Evolutionary conservation across 2,329 filamentous ascomycete species (phyloP).

Genomic region (Capronia americana): DNA sequence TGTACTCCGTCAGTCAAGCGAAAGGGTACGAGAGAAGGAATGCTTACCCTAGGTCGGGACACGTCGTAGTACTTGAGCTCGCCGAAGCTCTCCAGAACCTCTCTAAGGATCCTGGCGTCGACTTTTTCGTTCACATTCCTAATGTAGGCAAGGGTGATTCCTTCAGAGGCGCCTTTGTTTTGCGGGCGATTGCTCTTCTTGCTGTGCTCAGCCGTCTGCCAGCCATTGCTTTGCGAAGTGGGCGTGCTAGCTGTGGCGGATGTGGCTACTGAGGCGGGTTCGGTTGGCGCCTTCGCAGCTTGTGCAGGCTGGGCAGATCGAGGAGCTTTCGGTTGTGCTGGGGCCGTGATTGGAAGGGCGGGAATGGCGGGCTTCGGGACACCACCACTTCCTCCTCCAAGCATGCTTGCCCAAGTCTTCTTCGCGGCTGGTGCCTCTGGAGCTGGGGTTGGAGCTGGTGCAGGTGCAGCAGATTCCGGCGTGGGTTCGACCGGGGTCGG

Average conservation of each 20-base stretch:
- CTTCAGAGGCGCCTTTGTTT: conserved; percentile 68
- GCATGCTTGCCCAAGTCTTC: conserved; percentile 70
- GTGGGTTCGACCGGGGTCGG: conserved; percentile 58
- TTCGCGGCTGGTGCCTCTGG: conserved; percentile 58
- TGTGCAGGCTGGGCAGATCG: conserved; percentile 45
- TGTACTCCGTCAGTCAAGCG: conserved; percentile 49
- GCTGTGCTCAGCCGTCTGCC: conserved; percentile 87
- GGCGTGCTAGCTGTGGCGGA: conserved; percentile 47
- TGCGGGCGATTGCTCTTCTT: conserved; percentile 80
- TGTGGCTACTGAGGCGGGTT: conserved; percentile 44
- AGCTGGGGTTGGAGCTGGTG: conserved; percentile 44
- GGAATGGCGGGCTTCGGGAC: conserved; percentile 50
- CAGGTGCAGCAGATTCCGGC: conserved; percentile 49
- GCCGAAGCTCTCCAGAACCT: conserved; percentile 72
- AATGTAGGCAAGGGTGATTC: conserved; percentile 84
- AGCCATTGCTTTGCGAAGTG: conserved; percentile 61
- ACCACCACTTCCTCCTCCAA: conserved; percentile 41
- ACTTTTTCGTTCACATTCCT: conserved; percentile 95
- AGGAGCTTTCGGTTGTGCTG: conserved; percentile 46
- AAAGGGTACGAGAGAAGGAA: conserved; percentile 8
- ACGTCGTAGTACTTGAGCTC: conserved; percentile 70
- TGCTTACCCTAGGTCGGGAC: conserved; percentile 74
- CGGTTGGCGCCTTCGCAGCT: conserved; percentile 43
- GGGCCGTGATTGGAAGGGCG: conserved; percentile 46
- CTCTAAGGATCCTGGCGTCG: conserved; percentile 73